Conservation (phyloP, 257 asterid species). For the Fraxinus excelsior region DNA sequence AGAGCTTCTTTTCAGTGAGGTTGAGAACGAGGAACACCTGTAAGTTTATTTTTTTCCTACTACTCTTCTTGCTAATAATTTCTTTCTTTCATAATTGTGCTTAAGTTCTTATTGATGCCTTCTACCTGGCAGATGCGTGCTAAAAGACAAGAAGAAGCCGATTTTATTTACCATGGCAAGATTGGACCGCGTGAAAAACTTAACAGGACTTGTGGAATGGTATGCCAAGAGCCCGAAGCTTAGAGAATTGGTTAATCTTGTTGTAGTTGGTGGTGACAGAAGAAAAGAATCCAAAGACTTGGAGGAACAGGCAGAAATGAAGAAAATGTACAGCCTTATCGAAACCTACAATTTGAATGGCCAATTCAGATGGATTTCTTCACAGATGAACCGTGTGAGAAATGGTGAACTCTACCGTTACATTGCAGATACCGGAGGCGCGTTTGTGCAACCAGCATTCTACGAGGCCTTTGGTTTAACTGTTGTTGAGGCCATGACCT, state of each 20-base stretch:
- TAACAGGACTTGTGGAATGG: constrained; percentile 84
- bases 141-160: constrained; percentile 82
- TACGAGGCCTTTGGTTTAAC: constrained; percentile 96
- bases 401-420: constrained; percentile 93
- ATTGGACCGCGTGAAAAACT: constrained; percentile 83
- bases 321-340: constrained; percentile 82
- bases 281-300: constrained; percentile 87
- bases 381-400: constrained; percentile 96
- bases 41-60: constrained; percentile 33
- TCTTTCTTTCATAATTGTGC: neutral
- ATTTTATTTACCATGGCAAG: constrained; percentile 95
- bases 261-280: constrained; percentile 95
- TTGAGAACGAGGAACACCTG: constrained; percentile 87
- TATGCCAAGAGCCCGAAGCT: constrained; percentile 84
- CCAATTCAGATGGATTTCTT: constrained; percentile 95
- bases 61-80: neutral
- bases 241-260: constrained; percentile 77
- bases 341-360: constrained; percentile 72
- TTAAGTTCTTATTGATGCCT: neutral
- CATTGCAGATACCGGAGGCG: constrained; percentile 83
- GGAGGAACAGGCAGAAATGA: constrained; percentile 97
- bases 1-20: constrained; percentile 75
- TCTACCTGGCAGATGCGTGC: constrained; percentile 55
- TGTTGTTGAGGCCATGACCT: constrained; percentile 97
- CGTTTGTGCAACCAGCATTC: constrained; percentile 93